Evolutionary conservation across 164 flowering plant species (phyloP).

Genomic region (Nelumbo lutea): DNA sequence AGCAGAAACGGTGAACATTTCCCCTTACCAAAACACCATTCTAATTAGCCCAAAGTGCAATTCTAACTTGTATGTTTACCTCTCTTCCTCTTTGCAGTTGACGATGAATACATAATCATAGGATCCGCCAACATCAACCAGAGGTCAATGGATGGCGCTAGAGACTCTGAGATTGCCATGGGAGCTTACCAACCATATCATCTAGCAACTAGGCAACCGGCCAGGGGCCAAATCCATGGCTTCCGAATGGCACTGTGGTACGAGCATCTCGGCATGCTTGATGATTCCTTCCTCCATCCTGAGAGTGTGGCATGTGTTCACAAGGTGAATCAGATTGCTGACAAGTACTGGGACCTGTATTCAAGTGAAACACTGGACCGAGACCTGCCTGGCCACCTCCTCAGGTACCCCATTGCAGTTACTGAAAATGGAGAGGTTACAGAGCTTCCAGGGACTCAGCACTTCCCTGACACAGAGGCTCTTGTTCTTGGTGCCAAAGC

Average conservation of each 20-base stretch:
- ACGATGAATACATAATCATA: conserved; percentile 78
- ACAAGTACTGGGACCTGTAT: conserved; percentile 52
- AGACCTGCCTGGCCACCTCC: conserved; percentile 72
- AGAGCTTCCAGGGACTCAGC: conserved; percentile 37
- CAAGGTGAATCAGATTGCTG: conserved; percentile 51
- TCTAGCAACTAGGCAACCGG: conserved; percentile 35
- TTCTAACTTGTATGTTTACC: neutral
- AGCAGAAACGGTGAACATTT: too few relatives aligned
- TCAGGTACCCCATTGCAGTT: conserved; percentile 57
- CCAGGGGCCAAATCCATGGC: conserved; percentile 68
- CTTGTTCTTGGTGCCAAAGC: conserved; percentile 52
- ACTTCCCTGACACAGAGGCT: conserved; percentile 84
- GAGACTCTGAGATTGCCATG: conserved; percentile 88
- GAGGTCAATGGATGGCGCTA: conserved; percentile 77
- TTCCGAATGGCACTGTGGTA: conserved; percentile 81
- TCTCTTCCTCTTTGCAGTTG: conserved; percentile 41
- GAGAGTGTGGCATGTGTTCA: conserved; percentile 51
- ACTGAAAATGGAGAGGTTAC: conserved; percentile 34
- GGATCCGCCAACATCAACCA: conserved; percentile 91
- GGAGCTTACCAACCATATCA: conserved; percentile 77
- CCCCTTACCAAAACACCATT: neutral
- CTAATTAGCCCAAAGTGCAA: neutral
- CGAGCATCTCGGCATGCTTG: conserved; percentile 61
- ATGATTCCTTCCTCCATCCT: conserved; percentile 45
- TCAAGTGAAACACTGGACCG: conserved; percentile 30